Base-by-base conservation (phyloP, 2,329 filamentous ascomycete genomes). In the Fusarium tupiense region DNA sequence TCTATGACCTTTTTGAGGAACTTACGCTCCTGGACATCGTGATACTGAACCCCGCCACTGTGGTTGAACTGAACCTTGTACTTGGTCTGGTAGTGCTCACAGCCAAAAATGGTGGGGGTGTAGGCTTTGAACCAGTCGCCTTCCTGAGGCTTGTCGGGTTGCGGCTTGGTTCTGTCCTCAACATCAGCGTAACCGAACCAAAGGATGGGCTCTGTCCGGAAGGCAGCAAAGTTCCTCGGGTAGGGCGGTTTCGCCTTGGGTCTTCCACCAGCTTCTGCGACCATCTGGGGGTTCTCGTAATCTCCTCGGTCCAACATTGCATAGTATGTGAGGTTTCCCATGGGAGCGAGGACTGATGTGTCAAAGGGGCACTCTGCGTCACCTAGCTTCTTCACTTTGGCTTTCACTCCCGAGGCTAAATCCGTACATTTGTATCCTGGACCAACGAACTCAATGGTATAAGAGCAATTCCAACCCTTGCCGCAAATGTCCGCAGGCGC, bases 121-220 rank as follows among this genome's bases (percentile, higher is more conserved):
- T 78, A 78, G 9, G 75, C 74, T n/a, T 68, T 58, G 41, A 69
- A 46, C 76, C 76, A 78, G 5, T 69, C 72, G 9, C 71, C 56
- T 38, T 37, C 53, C 6, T 10, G 29, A 7, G 64, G 58, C 12
- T 70, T 65, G 2, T 19, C 26, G 3, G 77, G 73, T 43, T 78
- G 77, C 9, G 54, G 38, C 35, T 76, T 64, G 11, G 40, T 43
- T 43, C 53, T 59, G 40, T 78, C 64, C 9, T 78, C 56, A 10
- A 78, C 77, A 14, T 71, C 68, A 41, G 74, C 68, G 43, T 76
- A 78, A 44, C 77, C 77, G 56, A 78, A 69, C 77, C 77, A 78
- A 6, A 78, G 37, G 24, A 78, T 64, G 11, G 77, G 77, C 24
- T 78, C 76, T 8, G 74, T 76, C 22, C 73, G 67, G 40, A 78